Conservation (phyloP, 78 protist genomes). For the Neovahlkampfia damariscottae region DNA sequence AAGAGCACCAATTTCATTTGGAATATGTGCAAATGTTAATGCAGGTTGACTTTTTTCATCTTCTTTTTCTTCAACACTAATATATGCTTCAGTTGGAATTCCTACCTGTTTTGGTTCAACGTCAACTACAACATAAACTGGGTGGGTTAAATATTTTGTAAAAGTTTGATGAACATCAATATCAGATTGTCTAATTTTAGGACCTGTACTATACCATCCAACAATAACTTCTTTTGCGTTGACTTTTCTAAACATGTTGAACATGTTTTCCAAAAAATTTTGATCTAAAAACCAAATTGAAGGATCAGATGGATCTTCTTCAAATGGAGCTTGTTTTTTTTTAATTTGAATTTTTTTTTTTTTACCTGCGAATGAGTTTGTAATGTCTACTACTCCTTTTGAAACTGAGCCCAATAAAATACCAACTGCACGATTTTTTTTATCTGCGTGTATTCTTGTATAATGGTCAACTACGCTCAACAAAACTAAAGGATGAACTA, state of each 20-base stretch:
- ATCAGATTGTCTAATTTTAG: conserved; percentile 76
- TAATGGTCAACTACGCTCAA: conserved; percentile 88
- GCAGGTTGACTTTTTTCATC: conserved; percentile 51
- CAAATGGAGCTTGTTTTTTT: conserved; percentile 75
- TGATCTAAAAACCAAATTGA: conserved; percentile 87
- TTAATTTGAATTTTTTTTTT: not conserved
- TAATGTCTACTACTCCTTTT: conserved; percentile 59
- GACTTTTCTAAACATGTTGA: conserved; percentile 82
- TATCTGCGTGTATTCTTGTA: conserved; percentile 35
- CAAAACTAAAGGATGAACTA: conserved; percentile 90
- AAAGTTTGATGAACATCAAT: conserved; percentile 71
- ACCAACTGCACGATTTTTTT: conserved; percentile 82
- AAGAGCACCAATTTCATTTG: conserved; percentile 72
- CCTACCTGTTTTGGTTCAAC: conserved; percentile 37
- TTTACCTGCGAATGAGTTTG: conserved; percentile 70
- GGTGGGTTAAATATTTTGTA: conserved; percentile 59
- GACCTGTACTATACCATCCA: conserved; percentile 98
- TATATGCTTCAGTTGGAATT: conserved; percentile 58
- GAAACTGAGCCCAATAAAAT: conserved; percentile 64
- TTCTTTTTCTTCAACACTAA: conserved; percentile 65
- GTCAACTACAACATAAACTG: conserved; percentile 73
- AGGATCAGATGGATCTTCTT: conserved; percentile 79
- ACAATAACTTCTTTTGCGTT: conserved; percentile 79
- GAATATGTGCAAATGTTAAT: conserved; percentile 77
- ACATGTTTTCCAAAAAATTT: conserved; percentile 81